Conservation (phyloP, 2,329 filamentous ascomycete genomes). For the Paraphaeosphaeria minitans region DNA sequence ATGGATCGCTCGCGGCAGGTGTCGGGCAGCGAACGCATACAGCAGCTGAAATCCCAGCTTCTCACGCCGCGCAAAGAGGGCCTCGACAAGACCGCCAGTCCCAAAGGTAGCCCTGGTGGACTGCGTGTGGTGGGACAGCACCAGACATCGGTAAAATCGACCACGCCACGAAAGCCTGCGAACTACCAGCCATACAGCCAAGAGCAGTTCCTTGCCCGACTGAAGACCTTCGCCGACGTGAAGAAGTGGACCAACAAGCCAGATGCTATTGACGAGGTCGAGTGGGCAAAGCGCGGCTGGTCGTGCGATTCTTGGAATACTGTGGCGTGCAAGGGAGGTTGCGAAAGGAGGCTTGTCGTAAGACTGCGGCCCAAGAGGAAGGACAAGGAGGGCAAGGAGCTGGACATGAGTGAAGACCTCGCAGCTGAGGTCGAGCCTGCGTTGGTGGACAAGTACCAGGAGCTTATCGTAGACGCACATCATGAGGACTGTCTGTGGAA, state of each 20-base stretch:
- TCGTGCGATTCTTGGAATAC: slow-evolving; percentile 74
- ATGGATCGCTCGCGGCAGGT: slow-evolving; percentile 35
- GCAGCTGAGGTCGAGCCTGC: slow-evolving; percentile 60
- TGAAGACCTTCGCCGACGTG: slow-evolving; percentile 88
- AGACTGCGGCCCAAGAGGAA: slow-evolving; percentile 67
- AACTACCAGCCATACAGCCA: slow-evolving; percentile 89
- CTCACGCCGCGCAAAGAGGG: slow-evolving; percentile 32
- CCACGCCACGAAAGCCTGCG: slow-evolving; percentile 51
- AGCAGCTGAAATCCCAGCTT: slow-evolving; percentile 40
- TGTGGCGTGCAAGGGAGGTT: slow-evolving; percentile 80
- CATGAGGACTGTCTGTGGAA: slow-evolving; percentile 84
- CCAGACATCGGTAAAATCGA: slow-evolving; percentile 28
- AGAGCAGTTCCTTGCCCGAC: slow-evolving; percentile 75
- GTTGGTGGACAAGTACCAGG: slow-evolving; percentile 76
- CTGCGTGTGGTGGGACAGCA: slow-evolving; percentile 39
- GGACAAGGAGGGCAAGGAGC: slow-evolving; percentile 45
- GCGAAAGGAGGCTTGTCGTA: slow-evolving; percentile 81
- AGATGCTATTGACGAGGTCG: slow-evolving; percentile 80
- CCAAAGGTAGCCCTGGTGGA: slow-evolving; percentile 20
- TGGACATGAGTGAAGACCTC: slow-evolving; percentile 58
- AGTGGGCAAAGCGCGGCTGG: slow-evolving; percentile 96
- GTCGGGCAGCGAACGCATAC: slow-evolving; percentile 38
- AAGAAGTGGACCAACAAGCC: slow-evolving; percentile 95
- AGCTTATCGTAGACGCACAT: slow-evolving; percentile 76
- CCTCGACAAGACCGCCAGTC: slow-evolving; percentile 10